These are phyloP conservation scores for Aspergillus fumigatus DNA, from an alignment of 2,329 filamentous ascomycete genomes.

Conservation along the genomic window DNA sequence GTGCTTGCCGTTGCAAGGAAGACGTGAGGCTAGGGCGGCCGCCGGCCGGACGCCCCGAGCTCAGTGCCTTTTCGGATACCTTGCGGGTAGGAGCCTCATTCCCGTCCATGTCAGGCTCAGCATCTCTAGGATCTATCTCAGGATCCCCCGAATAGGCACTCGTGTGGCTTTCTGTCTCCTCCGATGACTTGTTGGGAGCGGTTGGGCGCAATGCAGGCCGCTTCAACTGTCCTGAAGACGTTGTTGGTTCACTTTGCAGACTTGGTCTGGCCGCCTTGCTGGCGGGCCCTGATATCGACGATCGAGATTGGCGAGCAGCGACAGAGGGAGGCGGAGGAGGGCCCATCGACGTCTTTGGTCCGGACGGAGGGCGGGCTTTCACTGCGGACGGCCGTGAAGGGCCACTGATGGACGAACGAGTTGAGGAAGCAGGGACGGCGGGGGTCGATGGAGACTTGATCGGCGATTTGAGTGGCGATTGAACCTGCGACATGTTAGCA, in stretches of 20 bases:
- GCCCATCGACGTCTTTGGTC: conserved; percentile 61
- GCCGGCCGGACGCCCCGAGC: conserved; percentile 19
- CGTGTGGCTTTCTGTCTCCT: conserved; percentile 21
- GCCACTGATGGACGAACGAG: conserved; percentile 37
- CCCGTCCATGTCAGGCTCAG: conserved; percentile 18
- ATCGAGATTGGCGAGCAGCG: conserved; percentile 34
- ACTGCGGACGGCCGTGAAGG: conserved; percentile 51
- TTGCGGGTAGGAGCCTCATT: conserved; percentile 18
- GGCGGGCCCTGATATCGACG: conserved; percentile 33
- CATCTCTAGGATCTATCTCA: conserved; percentile 24
- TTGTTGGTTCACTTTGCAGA: conserved; percentile 20
- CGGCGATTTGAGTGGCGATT: conserved; percentile 76
- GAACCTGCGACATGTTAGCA: conserved; percentile 8
- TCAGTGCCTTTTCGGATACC: conserved; percentile 19
- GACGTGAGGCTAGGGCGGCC: conserved; percentile 25
- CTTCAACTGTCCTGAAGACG: conserved; percentile 23
- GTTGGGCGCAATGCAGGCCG: conserved; percentile 31
- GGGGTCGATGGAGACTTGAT: conserved; percentile 63
- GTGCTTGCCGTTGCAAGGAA: conserved; percentile 41
- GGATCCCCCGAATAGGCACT: conserved; percentile 27
- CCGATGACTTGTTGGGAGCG: conserved; percentile 22
- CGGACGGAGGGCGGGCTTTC: conserved; percentile 55
- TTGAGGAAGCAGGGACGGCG: conserved; percentile 55
- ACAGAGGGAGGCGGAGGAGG: conserved; percentile 48
- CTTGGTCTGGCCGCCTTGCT: conserved; percentile 32